Evolutionary conservation across 371 early-diverging fungal genomes (phyloP), one percentile per base, ranked within the genome.

Genomic region (Mucor sp.): DNA sequence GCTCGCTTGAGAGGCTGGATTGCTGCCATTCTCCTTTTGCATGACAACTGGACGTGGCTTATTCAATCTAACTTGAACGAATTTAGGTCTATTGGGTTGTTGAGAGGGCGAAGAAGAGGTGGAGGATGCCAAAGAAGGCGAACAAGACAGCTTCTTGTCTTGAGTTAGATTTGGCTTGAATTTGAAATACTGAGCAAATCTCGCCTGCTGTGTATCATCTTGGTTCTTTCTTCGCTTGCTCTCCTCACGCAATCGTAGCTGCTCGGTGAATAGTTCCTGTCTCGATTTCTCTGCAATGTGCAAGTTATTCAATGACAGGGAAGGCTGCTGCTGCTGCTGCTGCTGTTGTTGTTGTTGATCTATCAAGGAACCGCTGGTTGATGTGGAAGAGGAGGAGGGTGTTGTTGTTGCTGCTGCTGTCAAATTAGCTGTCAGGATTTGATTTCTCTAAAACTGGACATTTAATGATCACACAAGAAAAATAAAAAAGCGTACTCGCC

Each of bases 241-340:
- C 21, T 62, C 58, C 37, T 62, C 58, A 39, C 62, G 67, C 33
- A 58, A 30, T 37, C 68, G 32, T 12, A 63, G 12, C 32, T 68
- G 59, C 21, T 68, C 63, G 6, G 37, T 14, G 28, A 47, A 62
- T n/a, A 68, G 15, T 6, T 44, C 63, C 14, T 50, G 59, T 23
- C 58, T 32, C 4, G 58, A 58, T 23, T 68, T 68, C 23, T 62
- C 58, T 37, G 47, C 44, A 15, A 68, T 25, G 30, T 60, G 60
- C 25, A 66, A 50, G n/a, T 41, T 50, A 14, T 48, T 60, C 43
- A 66, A 28, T 1, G 67, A 66, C 9, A 33, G 41, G 7, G 66
- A 58, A 15, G 67, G 44, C 23, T 48, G 17, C 11, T 58, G 47
- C 35, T 30, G n/a, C n/a, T n/a, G 44, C 23, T 48, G 17, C 11